Evolutionary conservation across 768 basidiomycete species (phyloP).

Genomic region (Phlegmacium glaucopus): DNA sequence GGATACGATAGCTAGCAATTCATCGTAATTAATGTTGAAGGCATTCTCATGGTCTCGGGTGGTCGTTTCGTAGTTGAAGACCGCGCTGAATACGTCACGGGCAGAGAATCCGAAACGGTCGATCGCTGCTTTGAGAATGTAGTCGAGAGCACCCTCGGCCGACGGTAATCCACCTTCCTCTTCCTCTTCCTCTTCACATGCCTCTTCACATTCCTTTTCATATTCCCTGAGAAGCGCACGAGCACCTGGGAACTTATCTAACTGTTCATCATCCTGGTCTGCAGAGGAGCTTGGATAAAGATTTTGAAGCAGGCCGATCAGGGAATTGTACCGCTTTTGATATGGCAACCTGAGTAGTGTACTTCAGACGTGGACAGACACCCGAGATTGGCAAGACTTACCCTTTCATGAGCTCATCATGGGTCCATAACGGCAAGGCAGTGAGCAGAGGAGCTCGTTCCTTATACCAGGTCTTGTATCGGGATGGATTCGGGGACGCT

Average conservation of each 20-base stretch:
- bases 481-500: conserved; percentile 2
- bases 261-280: conserved; percentile 1
- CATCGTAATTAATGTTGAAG: background rate
- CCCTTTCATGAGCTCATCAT: conserved; percentile 6
- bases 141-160: conserved; percentile 2
- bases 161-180: background rate
- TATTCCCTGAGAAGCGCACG: conserved; percentile 2
- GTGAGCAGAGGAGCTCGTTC: background rate
- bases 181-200: too few relatives aligned
- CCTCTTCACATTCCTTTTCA: too few relatives aligned
- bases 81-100: conserved; percentile 1
- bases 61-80: background rate
- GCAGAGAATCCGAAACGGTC: conserved; percentile 7
- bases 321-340: background rate
- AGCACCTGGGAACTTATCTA: background rate
- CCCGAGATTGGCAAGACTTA: conserved; percentile 2
- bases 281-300: background rate
- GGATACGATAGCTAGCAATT: background rate
- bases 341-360: conserved; percentile 1
- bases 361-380: background rate
- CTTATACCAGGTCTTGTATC: conserved; percentile 2
- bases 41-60: background rate
- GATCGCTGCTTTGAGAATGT: conserved; percentile 4
- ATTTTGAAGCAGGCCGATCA: too few relatives aligned
- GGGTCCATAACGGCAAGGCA: conserved; percentile 8